Evolutionary conservation across 2,329 filamentous ascomycete genomes (phyloP).

Genomic region (Fusarium pseudoanthophilum): DNA sequence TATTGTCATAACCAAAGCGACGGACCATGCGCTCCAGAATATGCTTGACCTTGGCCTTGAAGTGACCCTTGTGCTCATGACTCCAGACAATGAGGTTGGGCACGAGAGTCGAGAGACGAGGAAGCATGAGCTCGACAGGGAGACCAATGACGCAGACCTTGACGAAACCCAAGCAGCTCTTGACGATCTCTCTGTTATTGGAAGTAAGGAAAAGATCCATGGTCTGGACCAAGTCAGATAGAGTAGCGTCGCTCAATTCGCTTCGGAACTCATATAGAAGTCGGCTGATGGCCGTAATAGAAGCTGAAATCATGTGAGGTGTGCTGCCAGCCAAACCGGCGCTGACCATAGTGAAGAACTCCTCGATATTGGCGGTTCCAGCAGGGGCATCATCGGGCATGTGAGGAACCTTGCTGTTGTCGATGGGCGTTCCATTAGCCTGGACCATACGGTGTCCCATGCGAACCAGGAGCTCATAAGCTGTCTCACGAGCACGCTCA

Average conservation of each 20-base stretch:
- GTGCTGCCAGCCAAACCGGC: constrained; percentile 92
- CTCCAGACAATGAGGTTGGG: constrained; percentile 96
- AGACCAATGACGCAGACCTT: constrained; percentile 94
- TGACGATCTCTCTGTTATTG: constrained; percentile 96
- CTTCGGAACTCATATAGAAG: constrained; percentile 91
- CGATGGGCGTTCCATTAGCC: constrained; percentile 76
- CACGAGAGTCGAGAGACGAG: constrained; percentile 80
- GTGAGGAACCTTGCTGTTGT: constrained; percentile 86
- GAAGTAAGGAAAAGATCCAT: constrained; percentile 97
- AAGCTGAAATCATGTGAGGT: constrained; percentile 96
- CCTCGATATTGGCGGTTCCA: constrained; percentile 85
- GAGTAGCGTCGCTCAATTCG: constrained; percentile 73
- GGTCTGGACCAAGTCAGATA: constrained; percentile 88
- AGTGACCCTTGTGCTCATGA: constrained; percentile 97
- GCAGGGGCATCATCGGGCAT: constrained; percentile 85
- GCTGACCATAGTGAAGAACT: constrained; percentile 98
- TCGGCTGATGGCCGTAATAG: constrained; percentile 94
- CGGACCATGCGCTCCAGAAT: constrained; percentile 95
- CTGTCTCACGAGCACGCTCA: constrained; percentile 88
- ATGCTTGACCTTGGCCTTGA: constrained; percentile 97
- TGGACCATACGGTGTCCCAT: constrained; percentile 83
- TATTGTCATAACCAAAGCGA: constrained; percentile 83
- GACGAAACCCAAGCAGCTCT: constrained; percentile 93
- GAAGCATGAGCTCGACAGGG: constrained; percentile 80
- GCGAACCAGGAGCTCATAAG: constrained; percentile 88